Base-by-base conservation (phyloP, 2,329 filamentous ascomycete species). In the Fusarium sp. region DNA sequence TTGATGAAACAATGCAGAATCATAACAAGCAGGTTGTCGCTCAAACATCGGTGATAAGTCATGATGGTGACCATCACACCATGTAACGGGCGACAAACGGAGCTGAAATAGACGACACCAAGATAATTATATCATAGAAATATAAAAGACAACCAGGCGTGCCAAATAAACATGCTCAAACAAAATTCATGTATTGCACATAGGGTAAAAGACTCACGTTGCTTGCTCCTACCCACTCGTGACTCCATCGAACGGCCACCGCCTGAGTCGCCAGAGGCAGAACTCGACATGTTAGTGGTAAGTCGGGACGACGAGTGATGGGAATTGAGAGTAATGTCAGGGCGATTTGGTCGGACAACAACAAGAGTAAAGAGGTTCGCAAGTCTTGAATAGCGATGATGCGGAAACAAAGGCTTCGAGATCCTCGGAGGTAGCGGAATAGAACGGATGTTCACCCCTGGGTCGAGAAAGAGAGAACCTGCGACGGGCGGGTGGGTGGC, bases 141-240 rank as follows among this genome's bases (percentile, higher is more conserved):
- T 33, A 16, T 41, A 55, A 36, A 37, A 10, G 23, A 38, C n/a
- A 8, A 38, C 20, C 28, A 45, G 42, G 16, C 9, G 31, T 33
- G 33, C 30, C n/a, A 26, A 45, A 54, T 15, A 23, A 30, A 33
- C 18, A 60, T 46, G 20, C 46, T 26, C 18, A 28, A 37, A 13
- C 15, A 18, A 6, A 33, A 49, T 47, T 30, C 54, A 23, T 41
- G 54, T 18, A 57, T 54, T 37, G 54, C 55, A 30, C 49, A 69
- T 36, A 57, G 54, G 49, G 36, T 62, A 61, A 60, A 50, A 62
- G 49, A 91, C 91, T 89, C 85, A 94, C 92, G 88, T 82, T 96
- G 92, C 77, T 94, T 94, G 77, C 84, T 89, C 78, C 92, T 87
- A 74, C 92, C 92, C 56, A 88, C 90, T 76, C 92, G 88, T 67